Evolutionary conservation across 768 basidiomycete genomes (phyloP), one percentile per base, ranked within the genome.

Genomic region (Xanthoconium stramineum): DNA sequence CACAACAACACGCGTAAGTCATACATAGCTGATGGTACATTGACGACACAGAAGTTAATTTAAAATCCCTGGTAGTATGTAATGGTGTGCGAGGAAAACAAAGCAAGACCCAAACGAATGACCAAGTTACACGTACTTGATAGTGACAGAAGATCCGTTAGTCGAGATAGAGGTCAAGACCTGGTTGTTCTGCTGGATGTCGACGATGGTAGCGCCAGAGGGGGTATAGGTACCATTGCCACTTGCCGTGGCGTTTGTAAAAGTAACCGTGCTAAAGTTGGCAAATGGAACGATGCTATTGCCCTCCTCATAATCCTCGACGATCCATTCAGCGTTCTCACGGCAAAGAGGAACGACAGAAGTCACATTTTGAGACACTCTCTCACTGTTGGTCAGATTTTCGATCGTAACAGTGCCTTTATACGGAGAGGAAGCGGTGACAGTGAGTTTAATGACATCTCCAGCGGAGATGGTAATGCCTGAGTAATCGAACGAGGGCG

Each of bases 321-420:
- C 56, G n/a, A 58, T 50, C 61, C 61, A 62, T 29, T 62, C 61
- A 5, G 56, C 61, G 6, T 52, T 39, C 35, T 48, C 29, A 9
- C 53, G 50, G 19, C 50, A 54, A 8, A 62, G 50, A 2, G 52
- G 33, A 17, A 36, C 3, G 4, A 44, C 9, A 4, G 55, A 50
- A 17, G 28, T 24, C 7, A 38, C 15, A 3, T 3, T 3, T 24
- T 28, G 9, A 0, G 45, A 32, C 6, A 24, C 47, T 2, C 9
- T 10, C 35, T 52, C 37, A 6, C 30, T 45, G 0, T 29, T 58
- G 17, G 42, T 58, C 1, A 39, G 1, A 15, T 62, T 62, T 14
- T 54, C 52, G 11, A 62, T 33, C 7, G 11, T 43, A 1, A 13
- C 50, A 3, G 3, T 37, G 24, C 52, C 52, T 17, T 42, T 17